A percentile compares a stretch with the other conserved stretches of the same genome.
phyloP scores from a whole-genome alignment of 345 rosid genomes.

The Boechera retrofracta region DNA sequence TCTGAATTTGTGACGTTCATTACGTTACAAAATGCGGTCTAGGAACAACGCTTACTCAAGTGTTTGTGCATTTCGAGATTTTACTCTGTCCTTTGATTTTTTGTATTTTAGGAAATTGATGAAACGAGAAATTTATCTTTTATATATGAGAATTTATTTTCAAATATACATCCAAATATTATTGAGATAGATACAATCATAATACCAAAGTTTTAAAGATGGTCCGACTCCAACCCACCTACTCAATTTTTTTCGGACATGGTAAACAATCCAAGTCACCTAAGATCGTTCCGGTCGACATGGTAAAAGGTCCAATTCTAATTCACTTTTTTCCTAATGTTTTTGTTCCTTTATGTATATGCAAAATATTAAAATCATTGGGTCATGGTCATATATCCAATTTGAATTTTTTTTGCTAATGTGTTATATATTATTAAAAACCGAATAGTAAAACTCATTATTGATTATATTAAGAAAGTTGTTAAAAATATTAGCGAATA shows the following conservation, averaged over 20 bases:
- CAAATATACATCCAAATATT: neutral
- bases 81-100: neutral
- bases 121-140: neutral
- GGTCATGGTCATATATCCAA: no score
- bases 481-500: no score
- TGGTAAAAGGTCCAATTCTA: no score
- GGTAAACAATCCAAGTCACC: no score
- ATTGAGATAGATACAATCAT: neutral
- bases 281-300: no score
- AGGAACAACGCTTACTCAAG: conserved; percentile 2
- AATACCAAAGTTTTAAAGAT: neutral
- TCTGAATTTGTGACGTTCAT: conserved; percentile 17
- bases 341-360: no score
- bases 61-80: conserved; percentile 23
- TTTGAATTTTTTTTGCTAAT: no score
- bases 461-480: no score
- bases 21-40: neutral
- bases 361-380: no score
- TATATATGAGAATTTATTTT: neutral
- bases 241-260: neutral
- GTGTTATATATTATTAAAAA: no score
- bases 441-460: no score
- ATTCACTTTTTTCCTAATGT: no score
- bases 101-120: neutral
- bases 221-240: neutral